Conservation (phyloP, 2,329 filamentous ascomycete species). For the Orbilia brochopaga region DNA sequence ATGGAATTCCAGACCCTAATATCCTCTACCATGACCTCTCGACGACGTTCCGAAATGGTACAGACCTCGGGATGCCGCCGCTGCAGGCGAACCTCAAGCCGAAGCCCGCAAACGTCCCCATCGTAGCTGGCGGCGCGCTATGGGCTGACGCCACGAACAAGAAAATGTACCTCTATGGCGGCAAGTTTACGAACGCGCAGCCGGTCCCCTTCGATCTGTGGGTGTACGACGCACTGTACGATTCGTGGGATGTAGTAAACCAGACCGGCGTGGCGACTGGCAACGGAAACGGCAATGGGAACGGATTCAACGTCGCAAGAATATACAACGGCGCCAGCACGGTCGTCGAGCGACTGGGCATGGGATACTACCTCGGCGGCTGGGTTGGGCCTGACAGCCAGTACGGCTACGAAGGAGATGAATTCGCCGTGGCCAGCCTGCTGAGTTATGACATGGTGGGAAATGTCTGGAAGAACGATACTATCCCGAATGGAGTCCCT, state of each 20-base stretch:
- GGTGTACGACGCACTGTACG: conserved; percentile 65
- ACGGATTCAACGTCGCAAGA: conserved; percentile 57
- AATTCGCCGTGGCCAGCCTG: conserved; percentile 63
- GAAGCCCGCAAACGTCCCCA: conserved; percentile 59
- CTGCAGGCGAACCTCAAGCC: conserved; percentile 64
- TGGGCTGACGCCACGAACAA: conserved; percentile 67
- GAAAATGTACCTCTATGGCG: conserved; percentile 68
- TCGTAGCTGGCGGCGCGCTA: neutral
- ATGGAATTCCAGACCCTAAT: conserved; percentile 61
- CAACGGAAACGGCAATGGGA: conserved; percentile 6
- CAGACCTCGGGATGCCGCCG: conserved; percentile 61
- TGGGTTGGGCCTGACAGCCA: conserved; percentile 66
- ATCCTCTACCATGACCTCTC: conserved; percentile 67
- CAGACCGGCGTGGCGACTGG: neutral
- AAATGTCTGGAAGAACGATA: conserved; percentile 64
- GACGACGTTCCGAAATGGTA: conserved; percentile 52
- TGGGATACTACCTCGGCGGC: conserved; percentile 69
- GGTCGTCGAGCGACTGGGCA: conserved; percentile 63
- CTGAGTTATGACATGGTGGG: conserved; percentile 66
- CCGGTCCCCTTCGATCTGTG: conserved; percentile 64
- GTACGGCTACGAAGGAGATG: conserved; percentile 62
- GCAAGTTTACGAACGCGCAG: conserved; percentile 61
- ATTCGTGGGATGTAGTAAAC: conserved; percentile 64
- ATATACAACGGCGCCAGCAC: conserved; percentile 67
- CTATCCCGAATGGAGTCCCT: conserved; percentile 63